phyloP scores from a whole-genome alignment of 768 basidiomycete species.

The Leccinum barrowsii region DNA sequence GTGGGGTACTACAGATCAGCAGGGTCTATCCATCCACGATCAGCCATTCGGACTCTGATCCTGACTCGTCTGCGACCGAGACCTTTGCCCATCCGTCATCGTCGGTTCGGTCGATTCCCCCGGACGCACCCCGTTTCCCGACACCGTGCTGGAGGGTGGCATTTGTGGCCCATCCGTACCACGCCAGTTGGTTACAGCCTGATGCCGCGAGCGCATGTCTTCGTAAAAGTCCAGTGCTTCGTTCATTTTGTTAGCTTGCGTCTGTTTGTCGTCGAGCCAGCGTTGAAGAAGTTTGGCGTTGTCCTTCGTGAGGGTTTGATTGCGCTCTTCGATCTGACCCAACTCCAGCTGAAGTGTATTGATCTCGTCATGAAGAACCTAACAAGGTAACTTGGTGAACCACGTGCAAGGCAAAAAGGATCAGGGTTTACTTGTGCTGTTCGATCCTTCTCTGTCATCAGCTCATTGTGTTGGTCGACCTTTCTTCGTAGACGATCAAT shows the following conservation, averaged over 20 bases:
- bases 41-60: conserved; percentile 92
- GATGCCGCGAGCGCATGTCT: conserved; percentile 73
- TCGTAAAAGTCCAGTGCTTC: conserved; percentile 89
- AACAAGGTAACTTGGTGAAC: conserved; percentile 9
- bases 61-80: conserved; percentile 64
- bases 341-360: conserved; percentile 89
- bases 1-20: conserved; percentile 15
- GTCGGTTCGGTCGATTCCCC: conserved; percentile 35
- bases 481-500: conserved; percentile 64
- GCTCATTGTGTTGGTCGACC: conserved; percentile 78
- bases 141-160: conserved; percentile 36
- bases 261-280: conserved; percentile 94
- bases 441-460: conserved; percentile 86
- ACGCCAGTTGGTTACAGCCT: conserved; percentile 58
- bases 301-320: conserved; percentile 82
- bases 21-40: conserved; percentile 51
- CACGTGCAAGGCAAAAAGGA: not conserved
- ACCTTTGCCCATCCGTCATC: conserved; percentile 69
- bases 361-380: conserved; percentile 96
- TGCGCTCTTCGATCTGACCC: conserved; percentile 83
- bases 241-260: conserved; percentile 93
- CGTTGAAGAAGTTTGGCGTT: conserved; percentile 94
- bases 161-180: conserved; percentile 35
- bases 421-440: conserved; percentile 70
- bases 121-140: conserved; percentile 43